Evolutionary conservation across 140 eudicot genomes (phyloP).

Genomic region (Cichorium intybus): DNA sequence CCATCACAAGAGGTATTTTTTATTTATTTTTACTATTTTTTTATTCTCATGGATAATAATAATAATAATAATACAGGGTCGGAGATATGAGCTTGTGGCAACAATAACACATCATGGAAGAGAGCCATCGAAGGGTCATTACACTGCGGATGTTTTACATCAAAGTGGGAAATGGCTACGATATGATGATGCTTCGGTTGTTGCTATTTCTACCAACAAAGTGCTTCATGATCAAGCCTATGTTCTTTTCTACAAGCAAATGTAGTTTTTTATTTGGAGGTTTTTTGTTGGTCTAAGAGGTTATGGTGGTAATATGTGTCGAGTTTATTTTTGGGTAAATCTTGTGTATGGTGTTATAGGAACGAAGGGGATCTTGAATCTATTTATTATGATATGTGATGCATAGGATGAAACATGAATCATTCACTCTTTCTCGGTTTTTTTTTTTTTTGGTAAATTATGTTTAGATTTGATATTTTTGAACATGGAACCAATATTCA

Average conservation of each 20-base stretch:
- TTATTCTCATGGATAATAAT: no score
- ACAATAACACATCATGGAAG: conserved; percentile 83
- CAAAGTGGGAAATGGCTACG: conserved; percentile 68
- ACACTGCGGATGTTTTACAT: conserved; percentile 75
- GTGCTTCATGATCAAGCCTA: conserved; percentile 88
- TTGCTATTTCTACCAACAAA: conserved; percentile 51
- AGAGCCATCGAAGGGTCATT: conserved; percentile 90
- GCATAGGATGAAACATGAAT: no score
- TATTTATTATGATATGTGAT: no score
- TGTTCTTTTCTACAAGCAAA: conserved; percentile 74
- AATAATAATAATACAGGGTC: conserved; percentile 43
- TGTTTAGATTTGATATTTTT: no score
- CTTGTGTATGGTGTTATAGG: conserved; percentile 8
- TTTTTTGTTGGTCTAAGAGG: conserved; percentile 11
- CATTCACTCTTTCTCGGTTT: no score
- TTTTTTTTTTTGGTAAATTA: no score
- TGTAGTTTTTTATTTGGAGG: conserved; percentile 30
- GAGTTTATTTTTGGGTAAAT: conserved; percentile 6
- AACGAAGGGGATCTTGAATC: no score
- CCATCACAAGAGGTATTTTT: conserved; percentile 50
- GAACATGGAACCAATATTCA: no score
- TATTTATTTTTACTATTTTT: background rate
- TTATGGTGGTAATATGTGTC: background rate
- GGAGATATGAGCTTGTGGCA: conserved; percentile 75
- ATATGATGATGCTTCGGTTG: conserved; percentile 70